phyloP scores from a whole-genome alignment of 73 alveolate genomes.

The Uronychia setigera region DNA sequence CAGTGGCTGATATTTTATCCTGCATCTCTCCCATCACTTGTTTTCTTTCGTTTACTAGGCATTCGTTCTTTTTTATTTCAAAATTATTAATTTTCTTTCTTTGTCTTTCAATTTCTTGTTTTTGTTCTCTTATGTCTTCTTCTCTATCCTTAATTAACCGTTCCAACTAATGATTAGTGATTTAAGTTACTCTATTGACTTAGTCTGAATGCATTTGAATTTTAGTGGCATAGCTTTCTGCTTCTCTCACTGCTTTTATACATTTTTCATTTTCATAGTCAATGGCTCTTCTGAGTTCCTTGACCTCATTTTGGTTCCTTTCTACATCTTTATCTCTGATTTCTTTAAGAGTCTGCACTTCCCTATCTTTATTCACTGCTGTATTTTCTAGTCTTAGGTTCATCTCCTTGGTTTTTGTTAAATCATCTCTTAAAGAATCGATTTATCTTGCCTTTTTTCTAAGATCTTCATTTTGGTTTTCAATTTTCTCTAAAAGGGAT shows the following conservation, averaged over 20 bases:
- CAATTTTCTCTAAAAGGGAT: slow-evolving; percentile 11
- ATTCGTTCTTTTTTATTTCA: background rate
- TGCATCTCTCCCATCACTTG: slow-evolving; percentile 5
- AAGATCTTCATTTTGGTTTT: slow-evolving; percentile 5
- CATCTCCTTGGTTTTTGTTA: background rate
- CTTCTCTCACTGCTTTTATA: slow-evolving; percentile 31
- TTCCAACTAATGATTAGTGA: background rate
- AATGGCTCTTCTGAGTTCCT: slow-evolving; percentile 5
- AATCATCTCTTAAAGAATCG: slow-evolving; percentile 6
- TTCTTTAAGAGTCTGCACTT: background rate
- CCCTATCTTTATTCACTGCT: slow-evolving; percentile 15
- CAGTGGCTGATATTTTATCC: slow-evolving; percentile 1
- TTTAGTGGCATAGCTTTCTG: slow-evolving; percentile 15
- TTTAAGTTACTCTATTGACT: background rate
- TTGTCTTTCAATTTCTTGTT: slow-evolving; percentile 3
- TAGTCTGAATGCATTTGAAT: background rate
- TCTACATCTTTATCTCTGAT: background rate
- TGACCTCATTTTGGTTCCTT: slow-evolving; percentile 8
- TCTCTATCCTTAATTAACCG: background rate
- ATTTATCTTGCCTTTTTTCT: background rate
- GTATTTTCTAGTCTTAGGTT: background rate
- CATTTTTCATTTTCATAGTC: slow-evolving; percentile 12
- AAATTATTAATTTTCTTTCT: background rate
- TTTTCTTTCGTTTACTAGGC: slow-evolving; percentile 10
- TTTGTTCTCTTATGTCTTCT: background rate